Evolutionary conservation across 306 rosid species (phyloP), one percentile per base, ranked within the genome.

Genomic region (Cotoneaster glaucophyllus): DNA sequence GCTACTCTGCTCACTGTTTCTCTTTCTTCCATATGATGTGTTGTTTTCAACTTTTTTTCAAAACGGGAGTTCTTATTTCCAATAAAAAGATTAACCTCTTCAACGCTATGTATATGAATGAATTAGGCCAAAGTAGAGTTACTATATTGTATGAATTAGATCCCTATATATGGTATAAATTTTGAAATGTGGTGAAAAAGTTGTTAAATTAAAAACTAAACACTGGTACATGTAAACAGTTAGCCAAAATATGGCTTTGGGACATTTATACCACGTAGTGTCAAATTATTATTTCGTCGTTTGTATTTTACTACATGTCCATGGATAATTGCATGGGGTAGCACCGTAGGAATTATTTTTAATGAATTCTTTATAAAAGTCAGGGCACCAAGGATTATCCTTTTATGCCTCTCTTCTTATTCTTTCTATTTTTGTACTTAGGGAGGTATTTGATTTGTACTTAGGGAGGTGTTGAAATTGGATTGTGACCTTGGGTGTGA

Each of bases 1-100:
- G 98, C 80, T 75, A 21, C 82, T 77, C 9, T 64, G 4, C 41
- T 39, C 74, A 29, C 57, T 72, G 17, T 7, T 78, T 18, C 69
- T 62, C 24, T 57, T 8, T 56, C 78, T 43, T 34, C 12, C 50
- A 64, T 43, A 18, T 28, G 71, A 31, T 32, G 57, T 65, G 28
- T 82, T 18, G 53, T 6, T 67, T 70, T 19, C 28, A 10, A 37
- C 41, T 29, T 13, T 57, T 54, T 9, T 57, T 71, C 62, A 18
- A 65, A 48, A 41, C 25, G 13, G 39, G n/a, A 64, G 34, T 4
- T 45, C 26, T 53, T 22, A 39, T 29, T 65, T 70, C 45, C 75
- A 21, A 8, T 62, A 15, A 71, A 54, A 57, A 41, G 26, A 31
- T 54, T 81, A 4, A 4, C 66, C 10, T 57, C 3, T 52, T 17